Conservation (phyloP, 345 rosid species). For the Leavenworthia alabamica region DNA sequence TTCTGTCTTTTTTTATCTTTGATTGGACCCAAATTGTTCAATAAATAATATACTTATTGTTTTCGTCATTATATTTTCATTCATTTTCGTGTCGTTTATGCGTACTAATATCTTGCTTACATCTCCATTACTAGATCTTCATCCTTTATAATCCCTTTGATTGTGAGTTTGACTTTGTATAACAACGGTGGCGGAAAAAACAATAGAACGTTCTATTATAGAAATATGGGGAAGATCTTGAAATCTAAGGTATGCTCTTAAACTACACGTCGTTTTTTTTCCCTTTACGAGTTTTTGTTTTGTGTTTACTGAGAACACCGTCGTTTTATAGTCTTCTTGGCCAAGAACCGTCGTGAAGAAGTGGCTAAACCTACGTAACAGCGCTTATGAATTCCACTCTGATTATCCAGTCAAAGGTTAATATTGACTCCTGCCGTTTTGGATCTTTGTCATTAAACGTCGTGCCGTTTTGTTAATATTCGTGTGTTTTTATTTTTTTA, state of each 20-base stretch:
- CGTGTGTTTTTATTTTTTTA: not conserved
- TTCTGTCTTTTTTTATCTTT: constrained; percentile 24
- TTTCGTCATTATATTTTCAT: constrained; percentile 13
- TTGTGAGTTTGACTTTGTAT: constrained; percentile 27
- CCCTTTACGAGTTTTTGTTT: not conserved
- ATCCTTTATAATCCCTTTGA: constrained; percentile 23
- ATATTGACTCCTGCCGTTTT: not conserved
- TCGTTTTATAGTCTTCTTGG: constrained; percentile 58
- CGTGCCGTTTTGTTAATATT: not conserved
- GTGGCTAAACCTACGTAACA: constrained; percentile 74
- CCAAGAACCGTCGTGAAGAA: constrained; percentile 61
- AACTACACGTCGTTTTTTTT: not conserved
- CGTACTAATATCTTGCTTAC: constrained; percentile 7
- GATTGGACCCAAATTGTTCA: constrained; percentile 29
- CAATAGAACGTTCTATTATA: constrained; percentile 29
- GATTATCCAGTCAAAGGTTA: constrained; percentile 58
- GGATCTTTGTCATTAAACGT: not conserved
- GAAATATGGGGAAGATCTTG: constrained; percentile 40
- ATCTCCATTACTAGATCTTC: constrained; percentile 28
- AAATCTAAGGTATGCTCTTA: constrained; percentile 65
- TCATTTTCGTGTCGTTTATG: constrained; percentile 1
- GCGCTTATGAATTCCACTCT: constrained; percentile 63
- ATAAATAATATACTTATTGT: constrained; percentile 12
- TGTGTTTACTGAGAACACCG: not conserved
- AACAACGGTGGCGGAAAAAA: constrained; percentile 31